These are phyloP conservation scores for Vanderwaltozyma verrucispora DNA, from an alignment of 805 yeast genomes.

Conservation along the genomic window DNA sequence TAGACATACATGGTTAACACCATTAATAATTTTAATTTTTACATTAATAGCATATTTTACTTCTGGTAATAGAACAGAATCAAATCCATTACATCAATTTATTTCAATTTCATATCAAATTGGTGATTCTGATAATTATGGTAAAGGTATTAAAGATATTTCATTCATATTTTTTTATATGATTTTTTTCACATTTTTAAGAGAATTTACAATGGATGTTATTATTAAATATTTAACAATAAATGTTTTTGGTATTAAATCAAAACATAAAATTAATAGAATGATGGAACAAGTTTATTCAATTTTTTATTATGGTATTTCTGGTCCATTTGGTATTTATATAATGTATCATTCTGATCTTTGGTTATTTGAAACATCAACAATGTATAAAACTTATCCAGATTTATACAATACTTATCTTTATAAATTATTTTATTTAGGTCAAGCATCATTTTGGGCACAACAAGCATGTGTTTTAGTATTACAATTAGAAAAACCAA, in stretches of 20 bases:
- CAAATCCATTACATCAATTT: constrained; percentile 55
- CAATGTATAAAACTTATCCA: constrained; percentile 75
- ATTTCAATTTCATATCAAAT: constrained; percentile 55
- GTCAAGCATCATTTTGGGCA: constrained; percentile 96
- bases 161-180: constrained; percentile 70
- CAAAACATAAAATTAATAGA: constrained; percentile 50
- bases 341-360: constrained; percentile 77
- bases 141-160: constrained; percentile 79
- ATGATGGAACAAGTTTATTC: constrained; percentile 92
- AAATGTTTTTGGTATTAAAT: constrained; percentile 30
- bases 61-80: constrained; percentile 45
- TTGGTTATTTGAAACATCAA: constrained; percentile 82
- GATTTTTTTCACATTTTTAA: constrained; percentile 76
- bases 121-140: constrained; percentile 56
- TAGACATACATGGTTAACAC: constrained; percentile 62
- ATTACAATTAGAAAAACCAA: constrained; percentile 84
- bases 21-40: constrained; percentile 38
- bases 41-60: constrained; percentile 38
- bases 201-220: constrained; percentile 86
- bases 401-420: constrained; percentile 60
- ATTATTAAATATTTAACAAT: constrained; percentile 69
- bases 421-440: constrained; percentile 74
- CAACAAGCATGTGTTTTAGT: constrained; percentile 83
- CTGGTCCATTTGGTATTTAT: constrained; percentile 82
- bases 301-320: constrained; percentile 63